Base-by-base conservation (phyloP, 192 early-diverging fungal genomes). In the Diversispora epigaea region DNA sequence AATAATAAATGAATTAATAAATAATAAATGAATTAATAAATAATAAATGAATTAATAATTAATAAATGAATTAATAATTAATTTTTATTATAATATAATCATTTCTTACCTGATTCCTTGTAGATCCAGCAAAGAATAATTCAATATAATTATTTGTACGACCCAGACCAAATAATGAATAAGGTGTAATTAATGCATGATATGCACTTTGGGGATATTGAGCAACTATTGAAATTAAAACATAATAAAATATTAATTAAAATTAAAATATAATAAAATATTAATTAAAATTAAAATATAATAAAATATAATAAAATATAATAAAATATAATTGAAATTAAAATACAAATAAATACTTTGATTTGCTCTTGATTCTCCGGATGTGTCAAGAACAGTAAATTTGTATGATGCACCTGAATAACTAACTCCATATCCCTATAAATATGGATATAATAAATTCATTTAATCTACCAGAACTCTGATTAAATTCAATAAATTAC, bases 111-210 rank as follows among this genome's bases (percentile, higher is more conserved):
- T 91, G 85, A 70, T 89, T 86, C 44, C 88, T 80, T 3, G 88
- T 86, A 11, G 88, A 84, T 2, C 95, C 96, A 0, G 94, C 94
- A 79, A 94, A 94, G 78, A 98, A 82, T 67, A 93, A 90, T 77
- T 98, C 96, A 17, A 98, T 91, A 79, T 98, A 98, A 78, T 96
- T 96, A 83, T 96, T 98, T 4, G 95, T 96, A 75, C 96, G 80
- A 1, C 96, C 96, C 12, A 98, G 86, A 14, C 96, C 96, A 72
- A 95, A 91, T 3, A 95, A 80, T 12, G 86, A 87, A 54, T 94
- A 96, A 2, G 96, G 94, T 46, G 92, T 88, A 21, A 88, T 85
- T 39, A 96, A 79, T 4, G 91, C 79, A 32, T 89, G 80, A 78
- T 96, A 96, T 3, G 88, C 85, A 25, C 92, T 87, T 73, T 96